Evolutionary conservation across 2,329 filamentous ascomycete genomes (phyloP), one percentile per base, ranked within the genome.

Genomic region (Lachnellula subtilissima): DNA sequence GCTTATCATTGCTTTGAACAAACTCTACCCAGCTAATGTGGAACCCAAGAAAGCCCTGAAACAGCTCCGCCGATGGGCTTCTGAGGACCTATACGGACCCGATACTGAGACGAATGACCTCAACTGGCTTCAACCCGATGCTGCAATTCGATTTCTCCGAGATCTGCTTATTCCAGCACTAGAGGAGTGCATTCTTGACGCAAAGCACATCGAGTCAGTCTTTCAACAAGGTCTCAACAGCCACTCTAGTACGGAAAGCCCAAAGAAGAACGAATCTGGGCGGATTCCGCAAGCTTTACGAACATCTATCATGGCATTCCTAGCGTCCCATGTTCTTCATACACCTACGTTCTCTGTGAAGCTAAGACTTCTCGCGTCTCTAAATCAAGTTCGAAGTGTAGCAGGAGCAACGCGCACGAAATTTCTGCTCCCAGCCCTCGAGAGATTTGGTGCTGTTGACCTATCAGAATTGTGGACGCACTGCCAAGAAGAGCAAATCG

Each of bases 141-240:
- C 86, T 53, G 75, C 76, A 2, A 74, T 79, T 45, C 85, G 82
- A 56, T 72, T 95, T 19, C 67, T 94, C 0, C 78, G 83, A 19
- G 77, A 82, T 19, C 78, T 88, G 39, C 73, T 97, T n/a, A 71
- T 90, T 19, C 89, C 89, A 0, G 82, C 81, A 2, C 74, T 96
- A 9, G 92, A 97, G 71, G 94, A 97, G 71, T 95, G 87, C 66
- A 79, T 93, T 3, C 82, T 97, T 62, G 91, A 97, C 67, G 75
- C 83, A 4, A 82, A 80, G 28, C 86, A 94, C 58, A 78, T 96
- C 46, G 75, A 80, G 25, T 81, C 82, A 19, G 79, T 86, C 2
- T 70, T 96, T 5, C 78, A 82, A 57, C 78, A 76, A 35, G 73
- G 79, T 0, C 69, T 94, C 11, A 83, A 86, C 62, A 81, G 82